Conservation (phyloP, 2,329 filamentous ascomycete genomes). For the Diaporthe vaccinii region DNA sequence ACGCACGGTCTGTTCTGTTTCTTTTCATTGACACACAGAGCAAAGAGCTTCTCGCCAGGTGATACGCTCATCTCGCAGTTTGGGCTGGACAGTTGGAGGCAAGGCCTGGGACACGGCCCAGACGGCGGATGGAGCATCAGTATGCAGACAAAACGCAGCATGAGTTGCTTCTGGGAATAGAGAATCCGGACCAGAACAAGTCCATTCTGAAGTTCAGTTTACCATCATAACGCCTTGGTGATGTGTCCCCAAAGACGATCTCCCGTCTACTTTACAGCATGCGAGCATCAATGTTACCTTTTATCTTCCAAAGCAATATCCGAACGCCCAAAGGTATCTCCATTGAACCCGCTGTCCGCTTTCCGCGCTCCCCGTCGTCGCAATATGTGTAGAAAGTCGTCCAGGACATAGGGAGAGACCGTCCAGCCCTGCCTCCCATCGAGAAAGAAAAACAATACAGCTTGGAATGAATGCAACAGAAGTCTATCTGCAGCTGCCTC, state of each 20-base stretch:
- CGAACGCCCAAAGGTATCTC: conserved; percentile 37
- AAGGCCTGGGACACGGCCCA: background rate
- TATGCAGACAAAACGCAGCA: background rate
- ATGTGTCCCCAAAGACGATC: conserved; percentile 46
- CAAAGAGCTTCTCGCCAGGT: background rate
- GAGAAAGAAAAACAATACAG: conserved; percentile 15
- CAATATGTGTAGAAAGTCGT: conserved; percentile 11
- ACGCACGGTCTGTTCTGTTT: background rate
- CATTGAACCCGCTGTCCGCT: background rate
- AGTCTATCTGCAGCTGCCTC: conserved; percentile 15
- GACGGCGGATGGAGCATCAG: background rate
- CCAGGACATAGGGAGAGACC: conserved; percentile 1
- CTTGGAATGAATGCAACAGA: conserved; percentile 16
- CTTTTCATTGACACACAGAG: background rate
- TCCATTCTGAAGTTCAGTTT: conserved; percentile 45
- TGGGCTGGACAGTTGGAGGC: too few species aligned
- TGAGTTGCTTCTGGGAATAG: background rate
- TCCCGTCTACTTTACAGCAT: conserved; percentile 30
- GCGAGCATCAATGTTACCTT: conserved; percentile 26
- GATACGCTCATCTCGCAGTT: background rate
- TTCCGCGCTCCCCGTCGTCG: background rate
- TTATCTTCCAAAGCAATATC: conserved; percentile 40
- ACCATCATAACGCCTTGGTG: conserved; percentile 47
- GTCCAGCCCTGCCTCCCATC: background rate
- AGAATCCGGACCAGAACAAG: conserved; percentile 3